phyloP scores from a whole-genome alignment of 345 rosid genomes.

The Luvunga scandens region DNA sequence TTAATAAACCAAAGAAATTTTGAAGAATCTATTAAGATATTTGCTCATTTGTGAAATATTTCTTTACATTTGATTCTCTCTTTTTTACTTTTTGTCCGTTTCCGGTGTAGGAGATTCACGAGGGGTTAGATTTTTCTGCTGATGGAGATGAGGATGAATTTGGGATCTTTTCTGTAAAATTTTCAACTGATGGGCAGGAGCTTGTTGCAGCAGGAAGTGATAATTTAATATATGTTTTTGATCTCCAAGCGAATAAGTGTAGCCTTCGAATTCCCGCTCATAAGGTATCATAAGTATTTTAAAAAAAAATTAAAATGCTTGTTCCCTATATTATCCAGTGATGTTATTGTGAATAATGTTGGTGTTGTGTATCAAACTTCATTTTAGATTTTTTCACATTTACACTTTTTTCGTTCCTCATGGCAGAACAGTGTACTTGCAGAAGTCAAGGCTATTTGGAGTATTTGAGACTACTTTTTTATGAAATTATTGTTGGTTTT shows the following conservation, averaged over 20 bases:
- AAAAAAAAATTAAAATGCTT: neutral
- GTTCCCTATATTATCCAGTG: neutral
- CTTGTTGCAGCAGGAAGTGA: slow-evolving; percentile 57
- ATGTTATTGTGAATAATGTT: neutral
- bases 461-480: neutral
- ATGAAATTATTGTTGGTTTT: neutral
- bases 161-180: slow-evolving; percentile 61
- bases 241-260: slow-evolving; percentile 48
- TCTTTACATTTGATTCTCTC: neutral
- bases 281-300: slow-evolving; percentile 30
- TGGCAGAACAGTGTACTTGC: neutral
- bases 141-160: slow-evolving; percentile 31
- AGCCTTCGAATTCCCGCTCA: slow-evolving; percentile 55
- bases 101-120: slow-evolving; percentile 59
- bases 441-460: neutral
- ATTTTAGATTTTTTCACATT: neutral
- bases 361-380: neutral
- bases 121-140: slow-evolving; percentile 50
- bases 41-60: neutral
- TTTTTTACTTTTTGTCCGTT: neutral
- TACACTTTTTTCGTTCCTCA: neutral
- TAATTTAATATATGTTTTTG: slow-evolving; percentile 51
- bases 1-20: neutral
- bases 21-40: neutral
- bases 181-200: slow-evolving; percentile 67